Evolutionary conservation across 2,329 filamentous ascomycete species (phyloP).

Genomic region (Cercospora citrullina): DNA sequence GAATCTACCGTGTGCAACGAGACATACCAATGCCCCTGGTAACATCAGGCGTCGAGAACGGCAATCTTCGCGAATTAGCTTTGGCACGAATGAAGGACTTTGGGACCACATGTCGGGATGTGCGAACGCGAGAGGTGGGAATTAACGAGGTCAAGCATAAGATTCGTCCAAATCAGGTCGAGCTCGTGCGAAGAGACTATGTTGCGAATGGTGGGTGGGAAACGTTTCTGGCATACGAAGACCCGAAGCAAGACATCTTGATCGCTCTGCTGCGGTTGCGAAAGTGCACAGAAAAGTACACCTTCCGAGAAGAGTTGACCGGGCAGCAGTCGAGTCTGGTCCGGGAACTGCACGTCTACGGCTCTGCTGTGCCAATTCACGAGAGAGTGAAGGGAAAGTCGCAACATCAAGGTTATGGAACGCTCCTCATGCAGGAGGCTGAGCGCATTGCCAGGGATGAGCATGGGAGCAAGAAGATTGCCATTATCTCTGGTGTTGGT

Average conservation of each 20-base stretch:
- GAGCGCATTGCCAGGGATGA: slow-evolving; percentile 93
- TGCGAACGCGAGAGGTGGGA: slow-evolving; percentile 92
- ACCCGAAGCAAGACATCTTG: slow-evolving; percentile 96
- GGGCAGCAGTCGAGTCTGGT: slow-evolving; percentile 89
- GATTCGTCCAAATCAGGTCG: slow-evolving; percentile 92
- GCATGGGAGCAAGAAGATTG: slow-evolving; percentile 90
- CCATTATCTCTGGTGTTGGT: slow-evolving; percentile 95
- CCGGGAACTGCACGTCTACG: slow-evolving; percentile 93
- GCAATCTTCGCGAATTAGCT: slow-evolving; percentile 89
- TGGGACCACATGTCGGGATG: slow-evolving; percentile 92
- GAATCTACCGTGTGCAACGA: slow-evolving; percentile 96
- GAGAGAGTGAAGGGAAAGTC: slow-evolving; percentile 94
- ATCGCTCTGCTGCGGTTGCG: slow-evolving; percentile 85
- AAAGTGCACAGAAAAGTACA: slow-evolving; percentile 89
- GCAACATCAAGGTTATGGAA: slow-evolving; percentile 97
- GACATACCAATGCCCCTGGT: slow-evolving; percentile 99
- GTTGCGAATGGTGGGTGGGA: slow-evolving; percentile 96
- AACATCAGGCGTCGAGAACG: slow-evolving; percentile 97
- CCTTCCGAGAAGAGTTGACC: slow-evolving; percentile 82
- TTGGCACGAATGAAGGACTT: slow-evolving; percentile 99
- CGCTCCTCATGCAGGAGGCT: slow-evolving; percentile 94
- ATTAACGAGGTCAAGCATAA: slow-evolving; percentile 99
- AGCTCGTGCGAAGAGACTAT: slow-evolving; percentile 92
- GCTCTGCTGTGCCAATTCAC: slow-evolving; percentile 94
- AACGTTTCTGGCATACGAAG: slow-evolving; percentile 96